Conservation (phyloP, 805 yeast genomes). For the Maudiozyma pseudohumilis region DNA sequence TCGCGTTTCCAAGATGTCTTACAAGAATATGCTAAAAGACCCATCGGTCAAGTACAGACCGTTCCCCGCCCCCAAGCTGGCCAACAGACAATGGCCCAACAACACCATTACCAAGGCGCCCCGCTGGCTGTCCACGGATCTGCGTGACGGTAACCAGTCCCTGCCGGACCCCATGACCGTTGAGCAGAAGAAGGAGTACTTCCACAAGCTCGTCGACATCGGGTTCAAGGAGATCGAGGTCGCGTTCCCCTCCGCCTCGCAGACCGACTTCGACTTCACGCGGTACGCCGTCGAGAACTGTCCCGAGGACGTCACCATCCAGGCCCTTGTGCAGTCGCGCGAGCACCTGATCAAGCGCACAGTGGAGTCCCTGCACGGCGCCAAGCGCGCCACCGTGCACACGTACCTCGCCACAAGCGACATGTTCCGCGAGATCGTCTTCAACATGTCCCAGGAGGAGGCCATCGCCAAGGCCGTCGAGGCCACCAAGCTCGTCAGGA, state of each 20-base stretch:
- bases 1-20: slow-evolving; percentile 17
- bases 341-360: slow-evolving; percentile 64
- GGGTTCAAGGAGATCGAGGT: slow-evolving; percentile 83
- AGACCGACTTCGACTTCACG: slow-evolving; percentile 72
- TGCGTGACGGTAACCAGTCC: slow-evolving; percentile 79
- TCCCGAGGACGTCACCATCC: slow-evolving; percentile 69
- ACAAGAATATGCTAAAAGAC: slow-evolving; percentile 51
- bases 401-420: slow-evolving; percentile 69
- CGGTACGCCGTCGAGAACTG: slow-evolving; percentile 62
- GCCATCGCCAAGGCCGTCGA: slow-evolving; percentile 51
- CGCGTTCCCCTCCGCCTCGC: slow-evolving; percentile 73
- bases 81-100: slow-evolving; percentile 64
- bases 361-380: slow-evolving; percentile 62
- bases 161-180: slow-evolving; percentile 82
- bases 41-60: slow-evolving; percentile 55
- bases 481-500: slow-evolving; percentile 51
- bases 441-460: slow-evolving; percentile 48
- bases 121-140: slow-evolving; percentile 74
- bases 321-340: slow-evolving; percentile 68
- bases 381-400: slow-evolving; percentile 67
- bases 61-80: slow-evolving; percentile 43
- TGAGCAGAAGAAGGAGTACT: slow-evolving; percentile 64
- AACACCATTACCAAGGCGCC: slow-evolving; percentile 53
- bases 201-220: slow-evolving; percentile 54
- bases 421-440: slow-evolving; percentile 63